A percentile compares a stretch with the other conserved stretches of the same genome.
Evolutionary conservation across 208 protist genomes (phyloP).

Genomic region (Trypanosoma boissoni): DNA sequence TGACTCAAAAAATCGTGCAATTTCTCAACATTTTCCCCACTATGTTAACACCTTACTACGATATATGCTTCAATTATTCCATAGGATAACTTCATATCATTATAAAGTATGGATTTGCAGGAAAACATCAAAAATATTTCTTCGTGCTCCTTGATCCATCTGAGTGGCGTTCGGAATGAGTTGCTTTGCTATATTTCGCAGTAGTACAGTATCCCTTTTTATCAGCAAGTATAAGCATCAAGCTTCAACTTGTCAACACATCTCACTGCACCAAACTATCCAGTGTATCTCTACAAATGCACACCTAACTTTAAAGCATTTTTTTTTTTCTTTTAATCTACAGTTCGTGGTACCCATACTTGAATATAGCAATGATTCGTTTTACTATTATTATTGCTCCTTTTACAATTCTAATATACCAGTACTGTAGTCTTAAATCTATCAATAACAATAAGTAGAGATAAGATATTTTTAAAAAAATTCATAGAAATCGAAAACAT

Average conservation of each 20-base stretch:
- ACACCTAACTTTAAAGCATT: conserved; percentile 49
- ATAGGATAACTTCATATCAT: conserved; percentile 39
- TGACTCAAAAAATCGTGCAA: conserved; percentile 82
- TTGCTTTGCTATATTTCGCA: conserved; percentile 69
- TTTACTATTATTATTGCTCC: too few species aligned
- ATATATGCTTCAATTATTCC: conserved; percentile 58
- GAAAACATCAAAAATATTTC: conserved; percentile 52
- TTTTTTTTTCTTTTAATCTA: conserved; percentile 17
- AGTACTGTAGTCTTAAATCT: too few species aligned
- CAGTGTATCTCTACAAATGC: conserved; percentile 79
- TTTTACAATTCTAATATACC: too few species aligned
- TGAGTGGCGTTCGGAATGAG: conserved; percentile 36
- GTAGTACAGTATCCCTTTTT: conserved; percentile 48
- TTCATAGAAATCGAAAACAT: too few species aligned
- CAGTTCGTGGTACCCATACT: too few species aligned
- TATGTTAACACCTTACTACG: conserved; percentile 42
- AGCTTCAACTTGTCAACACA: conserved; percentile 66
- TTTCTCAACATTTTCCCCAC: conserved; percentile 50
- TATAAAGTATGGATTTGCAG: conserved; percentile 41
- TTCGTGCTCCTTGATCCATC: conserved; percentile 56
- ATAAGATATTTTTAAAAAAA: too few species aligned
- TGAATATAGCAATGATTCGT: too few species aligned
- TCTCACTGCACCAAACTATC: conserved; percentile 49
- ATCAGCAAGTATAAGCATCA: conserved; percentile 43
- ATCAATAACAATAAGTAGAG: too few species aligned